Base-by-base conservation (phyloP, 2,329 filamentous ascomycete species). In the Herpotrichia juniperi region DNA sequence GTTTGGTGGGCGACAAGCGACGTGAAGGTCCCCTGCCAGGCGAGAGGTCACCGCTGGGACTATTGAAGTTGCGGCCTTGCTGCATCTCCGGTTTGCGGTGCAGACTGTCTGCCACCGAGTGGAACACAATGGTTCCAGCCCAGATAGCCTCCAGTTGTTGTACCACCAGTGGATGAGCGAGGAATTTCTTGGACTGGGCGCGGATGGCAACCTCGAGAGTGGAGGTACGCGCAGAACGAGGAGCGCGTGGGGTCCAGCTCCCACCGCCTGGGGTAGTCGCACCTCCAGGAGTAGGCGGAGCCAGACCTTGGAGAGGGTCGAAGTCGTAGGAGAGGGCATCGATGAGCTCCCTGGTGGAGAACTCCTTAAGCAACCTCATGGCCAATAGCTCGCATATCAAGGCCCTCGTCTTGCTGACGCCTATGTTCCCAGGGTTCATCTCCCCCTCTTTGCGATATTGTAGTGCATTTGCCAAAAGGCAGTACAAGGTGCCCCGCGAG, bases 131-230 rank as follows among this genome's bases (percentile, higher is more conserved):
- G 16, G 90, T 93, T 24, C 93, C 93, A 17, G 91, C 93, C 93
- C 93, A 97, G 56, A 97, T 96, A 39, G 92, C 93, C 73, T 97
- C 92, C n/a, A 97, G 81, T 69, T 97, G 93, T 72, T 96, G 91
- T 8, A 97, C 89, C 0, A 97, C 92, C 3, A 97, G 80, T 0
- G 93, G 93, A 67, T 97, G 93, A 8, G 93, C 89, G 4, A 97
- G 80, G 62, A 97, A 96, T 62, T 91, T 88, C 76, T 97, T 97
- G 19, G 93, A 90, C 57, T 93, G 93, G 17, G 93, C 91, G 61
- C 91, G 87, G 65, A 97, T 97, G 54, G 93, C 93, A 51, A 97
- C 87, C 76, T 97, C 93, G 26, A 97, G 83, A 7, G 93, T 93
- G 8, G 93, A 97, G 14, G 93, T 93, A 53, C 93, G 85, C 24